A percentile compares a stretch with the other conserved stretches of the same genome.
Conservation (phyloP, 305 asterid species). For the Fraxinus greggii region DNA sequence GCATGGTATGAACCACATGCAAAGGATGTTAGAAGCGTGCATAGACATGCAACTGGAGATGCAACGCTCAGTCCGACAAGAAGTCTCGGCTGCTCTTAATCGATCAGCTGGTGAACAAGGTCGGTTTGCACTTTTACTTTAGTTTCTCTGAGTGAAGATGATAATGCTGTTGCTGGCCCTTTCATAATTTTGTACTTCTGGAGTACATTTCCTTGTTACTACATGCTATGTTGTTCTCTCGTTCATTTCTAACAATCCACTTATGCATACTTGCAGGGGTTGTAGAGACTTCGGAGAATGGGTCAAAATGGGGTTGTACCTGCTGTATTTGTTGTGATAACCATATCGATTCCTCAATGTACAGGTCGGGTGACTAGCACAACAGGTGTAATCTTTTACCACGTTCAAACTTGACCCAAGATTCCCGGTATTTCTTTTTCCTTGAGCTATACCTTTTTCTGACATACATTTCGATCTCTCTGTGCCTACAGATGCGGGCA, state of each 20-base stretch:
- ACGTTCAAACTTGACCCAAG: not conserved
- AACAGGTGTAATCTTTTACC: not conserved
- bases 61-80: conserved; percentile 84
- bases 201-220: not conserved
- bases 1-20: conserved; percentile 93
- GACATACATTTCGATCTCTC: not conserved
- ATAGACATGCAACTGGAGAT: conserved; percentile 92
- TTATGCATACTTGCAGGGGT: conserved; percentile 36
- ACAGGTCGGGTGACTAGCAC: conserved; percentile 51
- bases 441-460: conserved; percentile 2
- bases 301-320: conserved; percentile 84
- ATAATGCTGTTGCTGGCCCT: not conserved
- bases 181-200: not conserved
- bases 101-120: conserved; percentile 77
- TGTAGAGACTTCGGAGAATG: conserved; percentile 77
- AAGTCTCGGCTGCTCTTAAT: conserved; percentile 86
- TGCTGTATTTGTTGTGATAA: conserved; percentile 90
- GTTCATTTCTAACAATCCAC: not conserved
- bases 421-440: not conserved
- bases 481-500: conserved; percentile 73
- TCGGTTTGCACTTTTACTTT: conserved; percentile 19
- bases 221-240: not conserved
- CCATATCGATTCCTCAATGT: conserved; percentile 73
- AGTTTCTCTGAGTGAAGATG: not conserved
- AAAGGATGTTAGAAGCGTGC: conserved; percentile 87